These are phyloP conservation scores for Zoysia matrella DNA, from an alignment of 202 grass and related monocot genomes.

Conservation along the genomic window DNA sequence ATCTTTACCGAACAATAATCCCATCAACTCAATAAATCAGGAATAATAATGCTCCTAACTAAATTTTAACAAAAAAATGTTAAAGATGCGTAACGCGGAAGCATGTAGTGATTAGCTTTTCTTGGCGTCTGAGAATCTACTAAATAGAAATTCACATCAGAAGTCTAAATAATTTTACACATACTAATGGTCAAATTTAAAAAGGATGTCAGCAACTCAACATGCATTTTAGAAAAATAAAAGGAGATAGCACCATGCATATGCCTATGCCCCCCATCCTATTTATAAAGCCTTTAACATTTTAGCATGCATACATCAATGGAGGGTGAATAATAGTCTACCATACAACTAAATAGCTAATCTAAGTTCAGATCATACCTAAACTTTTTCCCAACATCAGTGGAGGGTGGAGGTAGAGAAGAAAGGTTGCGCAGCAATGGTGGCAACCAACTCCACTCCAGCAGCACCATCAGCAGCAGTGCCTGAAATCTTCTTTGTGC, in stretches of 20 bases:
- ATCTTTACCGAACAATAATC: too few relatives aligned
- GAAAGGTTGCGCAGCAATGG: conserved; percentile 62
- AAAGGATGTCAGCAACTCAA: background rate
- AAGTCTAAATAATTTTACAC: background rate
- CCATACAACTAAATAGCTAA: background rate
- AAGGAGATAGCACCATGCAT: background rate
- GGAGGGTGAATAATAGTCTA: conserved; percentile 8
- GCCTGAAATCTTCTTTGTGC: conserved; percentile 45
- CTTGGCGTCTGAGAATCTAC: background rate
- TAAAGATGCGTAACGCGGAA: background rate
- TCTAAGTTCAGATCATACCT: conserved; percentile 45
- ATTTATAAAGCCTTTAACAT: background rate
- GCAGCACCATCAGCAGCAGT: conserved; percentile 35
- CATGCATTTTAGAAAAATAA: background rate
- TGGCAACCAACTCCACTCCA: conserved; percentile 64
- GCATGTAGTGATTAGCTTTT: background rate
- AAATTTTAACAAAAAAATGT: background rate
- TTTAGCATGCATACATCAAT: background rate
- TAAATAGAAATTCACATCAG: background rate
- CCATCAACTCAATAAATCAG: background rate
- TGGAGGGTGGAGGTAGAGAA: conserved; percentile 62
- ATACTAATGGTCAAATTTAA: background rate
- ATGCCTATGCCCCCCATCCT: background rate
- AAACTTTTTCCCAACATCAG: conserved; percentile 37
- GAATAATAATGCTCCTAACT: background rate